Base-by-base conservation (phyloP, 2,329 filamentous ascomycete species). In the Penicillium sp. region DNA sequence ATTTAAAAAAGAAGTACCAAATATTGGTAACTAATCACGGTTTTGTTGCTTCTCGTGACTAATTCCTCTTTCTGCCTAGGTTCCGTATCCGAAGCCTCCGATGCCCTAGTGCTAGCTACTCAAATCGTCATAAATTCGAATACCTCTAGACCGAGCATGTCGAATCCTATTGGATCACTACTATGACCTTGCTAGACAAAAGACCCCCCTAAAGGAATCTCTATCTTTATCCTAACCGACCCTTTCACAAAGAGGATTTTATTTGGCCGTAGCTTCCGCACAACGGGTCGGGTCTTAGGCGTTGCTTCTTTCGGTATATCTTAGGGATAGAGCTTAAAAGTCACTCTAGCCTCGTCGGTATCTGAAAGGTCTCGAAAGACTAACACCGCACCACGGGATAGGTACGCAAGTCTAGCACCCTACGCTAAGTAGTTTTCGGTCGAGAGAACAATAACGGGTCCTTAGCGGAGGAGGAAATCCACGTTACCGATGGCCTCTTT, bases 241-340 rank as follows among this genome's bases (percentile, higher is more conserved):
- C 50, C 47, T 42, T 50, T 45, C 37, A 47, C 37, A 20, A 53
- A 50, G 42, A 53, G 47, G 13, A 53, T 47, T 31, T 53, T 41
- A 31, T 47, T 32, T 31, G 20, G 40, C 41, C 13, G 39, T 9
- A 53, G 44, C 44, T 44, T 42, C 41, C 29, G 33, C 10, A 43
- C 10, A 15, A 47, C 10, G 3, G 41, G 44, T 18, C n/a, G 38
- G 23, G 13, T 50, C 25, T 32, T 40, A 7, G 0, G 9, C 12
- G 13, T 38, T 28, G 6, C 15, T 27, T 47, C 50, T 37, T 33
- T 42, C 12, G 35, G 6, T 43, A 53, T 25, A 38, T 37, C 44
- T 2, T 18, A 37, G 18, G 47, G 47, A 43, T 47, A 53, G 27
- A 53, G 29, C 29, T 42, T 49, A n/a, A 50, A 53, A 12, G 8